Evolutionary conservation across 768 basidiomycete species (phyloP).

Genomic region (Thelephora ganbajun): DNA sequence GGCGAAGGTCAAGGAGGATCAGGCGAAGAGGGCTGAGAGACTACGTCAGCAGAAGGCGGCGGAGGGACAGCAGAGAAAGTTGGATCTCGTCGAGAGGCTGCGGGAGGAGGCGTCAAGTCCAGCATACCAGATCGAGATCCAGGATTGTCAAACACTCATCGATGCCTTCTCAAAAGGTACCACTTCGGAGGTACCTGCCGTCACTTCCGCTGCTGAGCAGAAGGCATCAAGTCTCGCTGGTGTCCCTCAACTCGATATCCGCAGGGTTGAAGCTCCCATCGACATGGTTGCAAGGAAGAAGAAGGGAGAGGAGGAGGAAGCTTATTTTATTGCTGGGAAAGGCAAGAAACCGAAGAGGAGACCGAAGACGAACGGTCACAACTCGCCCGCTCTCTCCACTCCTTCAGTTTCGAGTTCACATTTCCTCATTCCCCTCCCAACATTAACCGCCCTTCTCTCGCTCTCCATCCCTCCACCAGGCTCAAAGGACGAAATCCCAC

Average conservation of each 20-base stretch:
- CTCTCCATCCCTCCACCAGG: slow-evolving; percentile 87
- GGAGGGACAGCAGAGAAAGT: slow-evolving; percentile 66
- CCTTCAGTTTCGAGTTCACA: slow-evolving; percentile 21
- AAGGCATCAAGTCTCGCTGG: slow-evolving; percentile 32
- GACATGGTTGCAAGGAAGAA: slow-evolving; percentile 76
- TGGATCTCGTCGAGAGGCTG: slow-evolving; percentile 65
- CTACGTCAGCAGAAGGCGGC: slow-evolving; percentile 61
- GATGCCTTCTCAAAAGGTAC: slow-evolving; percentile 68
- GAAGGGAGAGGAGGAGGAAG: slow-evolving; percentile 77
- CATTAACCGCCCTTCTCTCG: slow-evolving; percentile 72
- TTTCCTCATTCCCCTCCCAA: slow-evolving; percentile 74
- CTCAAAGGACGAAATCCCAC: slow-evolving; percentile 59
- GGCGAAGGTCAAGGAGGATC: slow-evolving; percentile 79
- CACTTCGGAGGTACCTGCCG: slow-evolving; percentile 28
- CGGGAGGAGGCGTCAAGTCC: slow-evolving; percentile 85
- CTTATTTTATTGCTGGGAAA: slow-evolving; percentile 58
- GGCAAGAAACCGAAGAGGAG: slow-evolving; percentile 54
- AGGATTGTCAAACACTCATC: slow-evolving; percentile 91
- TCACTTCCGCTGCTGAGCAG: slow-evolving; percentile 23
- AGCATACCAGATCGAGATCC: slow-evolving; percentile 85
- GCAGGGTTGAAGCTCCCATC: slow-evolving; percentile 64
- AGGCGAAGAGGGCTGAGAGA: slow-evolving; percentile 68
- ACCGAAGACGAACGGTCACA: slow-evolving; percentile 13
- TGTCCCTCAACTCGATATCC: slow-evolving; percentile 70
- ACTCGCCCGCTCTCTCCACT: slow-evolving; percentile 21